Percentiles rank a stretch among this genome's conserved stretches.
These are phyloP conservation scores for Chlorencoelia australis DNA, from an alignment of 2,329 filamentous ascomycete species.

Conservation along the genomic window DNA sequence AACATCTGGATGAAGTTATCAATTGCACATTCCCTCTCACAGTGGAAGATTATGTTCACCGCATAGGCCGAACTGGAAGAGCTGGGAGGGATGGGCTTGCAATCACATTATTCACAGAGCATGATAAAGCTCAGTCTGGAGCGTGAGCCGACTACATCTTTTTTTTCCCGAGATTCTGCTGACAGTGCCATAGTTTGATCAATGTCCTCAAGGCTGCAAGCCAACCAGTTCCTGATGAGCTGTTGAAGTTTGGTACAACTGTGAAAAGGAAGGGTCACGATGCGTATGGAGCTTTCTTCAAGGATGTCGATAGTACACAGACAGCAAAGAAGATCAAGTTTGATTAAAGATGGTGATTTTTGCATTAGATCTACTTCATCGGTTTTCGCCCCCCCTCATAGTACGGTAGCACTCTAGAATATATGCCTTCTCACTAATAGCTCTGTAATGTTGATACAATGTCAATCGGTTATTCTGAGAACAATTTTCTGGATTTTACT, in stretches of 20 bases:
- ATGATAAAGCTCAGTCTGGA: conserved; percentile 86
- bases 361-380: too few relatives aligned
- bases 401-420: conserved; percentile 40
- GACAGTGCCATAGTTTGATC: conserved; percentile 52
- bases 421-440: conserved; percentile 44
- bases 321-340: conserved; percentile 89
- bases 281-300: conserved; percentile 91
- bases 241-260: conserved; percentile 93
- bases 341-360: too few relatives aligned
- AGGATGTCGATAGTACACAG: conserved; percentile 75
- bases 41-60: conserved; percentile 94
- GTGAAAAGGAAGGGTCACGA: conserved; percentile 99
- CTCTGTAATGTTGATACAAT: conserved; percentile 30
- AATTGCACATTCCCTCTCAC: conserved; percentile 77
- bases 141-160: conserved; percentile 48
- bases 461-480: not conserved
- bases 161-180: conserved; percentile 5
- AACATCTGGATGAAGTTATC: too few relatives aligned
- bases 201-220: conserved; percentile 92
- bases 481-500: too few relatives aligned
- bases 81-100: conserved; percentile 83
- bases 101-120: conserved; percentile 89
- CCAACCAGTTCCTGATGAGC: conserved; percentile 78
- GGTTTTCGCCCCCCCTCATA: conserved; percentile 32
- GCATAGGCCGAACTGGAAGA: conserved; percentile 89